These are phyloP conservation scores for Termitomyces titanicus DNA, from an alignment of 768 basidiomycete genomes.

Conservation along the genomic window DNA sequence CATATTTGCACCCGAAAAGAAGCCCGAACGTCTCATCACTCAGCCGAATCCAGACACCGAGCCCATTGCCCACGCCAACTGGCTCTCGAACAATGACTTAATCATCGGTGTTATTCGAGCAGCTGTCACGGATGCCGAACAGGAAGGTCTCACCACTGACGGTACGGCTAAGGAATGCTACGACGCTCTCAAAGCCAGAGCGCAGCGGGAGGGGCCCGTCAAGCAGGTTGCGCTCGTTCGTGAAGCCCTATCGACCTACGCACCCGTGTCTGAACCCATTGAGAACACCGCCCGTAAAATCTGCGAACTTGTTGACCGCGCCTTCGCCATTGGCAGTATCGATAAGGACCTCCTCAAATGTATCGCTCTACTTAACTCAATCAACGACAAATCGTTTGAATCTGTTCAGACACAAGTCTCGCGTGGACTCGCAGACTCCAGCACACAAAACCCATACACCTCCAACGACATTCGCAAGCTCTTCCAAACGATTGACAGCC, in stretches of 20 bases:
- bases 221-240: too few species aligned
- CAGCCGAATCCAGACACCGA: not conserved
- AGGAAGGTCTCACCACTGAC: not conserved
- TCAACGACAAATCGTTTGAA: conserved; percentile 5
- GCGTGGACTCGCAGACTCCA: conserved; percentile 7
- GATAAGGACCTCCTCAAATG: conserved; percentile 12
- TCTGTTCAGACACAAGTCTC: conserved; percentile 7
- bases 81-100: not conserved
- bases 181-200: not conserved
- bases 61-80: not conserved
- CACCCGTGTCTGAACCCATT: not conserved
- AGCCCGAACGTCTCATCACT: not conserved
- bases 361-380: conserved; percentile 8
- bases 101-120: not conserved
- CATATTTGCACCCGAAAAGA: not conserved
- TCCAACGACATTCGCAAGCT: not conserved
- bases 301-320: not conserved
- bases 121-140: not conserved
- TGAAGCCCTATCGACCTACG: conserved; percentile 8
- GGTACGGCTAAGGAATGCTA: conserved; percentile 6
- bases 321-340: conserved; percentile 10
- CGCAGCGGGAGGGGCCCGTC: not conserved
- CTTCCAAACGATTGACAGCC: not conserved
- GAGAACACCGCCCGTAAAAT: conserved; percentile 1
- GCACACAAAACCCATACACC: conserved; percentile 10